Conservation (phyloP, 352 stramenopile species). For the Pythium rishiriense region DNA sequence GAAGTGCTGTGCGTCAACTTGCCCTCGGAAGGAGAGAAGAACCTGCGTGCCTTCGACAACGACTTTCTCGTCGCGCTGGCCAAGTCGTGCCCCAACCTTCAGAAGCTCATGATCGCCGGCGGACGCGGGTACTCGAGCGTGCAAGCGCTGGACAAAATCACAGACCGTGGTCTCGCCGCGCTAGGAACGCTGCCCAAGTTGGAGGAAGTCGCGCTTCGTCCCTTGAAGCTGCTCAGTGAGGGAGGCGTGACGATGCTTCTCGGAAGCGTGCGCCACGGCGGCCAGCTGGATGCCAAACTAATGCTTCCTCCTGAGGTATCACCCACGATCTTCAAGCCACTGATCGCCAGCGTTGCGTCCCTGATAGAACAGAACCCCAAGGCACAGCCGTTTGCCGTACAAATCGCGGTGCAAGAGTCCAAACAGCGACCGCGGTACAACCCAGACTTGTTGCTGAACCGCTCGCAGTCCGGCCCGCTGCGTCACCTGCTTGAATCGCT, state of each 20-base stretch:
- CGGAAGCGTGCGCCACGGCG: background rate
- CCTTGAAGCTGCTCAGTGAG: constrained; percentile 6
- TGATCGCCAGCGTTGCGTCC: constrained; percentile 10
- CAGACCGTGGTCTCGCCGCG: constrained; percentile 4
- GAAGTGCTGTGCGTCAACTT: constrained; percentile 18
- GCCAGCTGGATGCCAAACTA: constrained; percentile 23
- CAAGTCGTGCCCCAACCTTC: constrained; percentile 19
- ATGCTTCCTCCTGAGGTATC: constrained; percentile 15
- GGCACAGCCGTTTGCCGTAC: constrained; percentile 11
- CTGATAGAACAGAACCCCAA: background rate
- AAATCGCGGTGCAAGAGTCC: constrained; percentile 24
- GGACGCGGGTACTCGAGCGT: constrained; percentile 19
- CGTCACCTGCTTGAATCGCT: constrained; percentile 17
- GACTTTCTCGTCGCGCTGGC: constrained; percentile 22
- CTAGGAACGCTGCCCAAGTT: constrained; percentile 13
- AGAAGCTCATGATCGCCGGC: constrained; percentile 17
- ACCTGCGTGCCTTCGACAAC: constrained; percentile 17
- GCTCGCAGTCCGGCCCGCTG: constrained; percentile 7
- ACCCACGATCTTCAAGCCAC: constrained; percentile 5
- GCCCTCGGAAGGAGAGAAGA: constrained; percentile 12
- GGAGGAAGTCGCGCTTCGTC: constrained; percentile 18
- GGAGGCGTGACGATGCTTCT: constrained; percentile 9
- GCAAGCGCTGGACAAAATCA: constrained; percentile 10
- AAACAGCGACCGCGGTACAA: constrained; percentile 19
- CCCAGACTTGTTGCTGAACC: background rate